These are phyloP conservation scores for Rhododendron williamsianum DNA, from an alignment of 148 eudicot species.

Conservation along the genomic window DNA sequence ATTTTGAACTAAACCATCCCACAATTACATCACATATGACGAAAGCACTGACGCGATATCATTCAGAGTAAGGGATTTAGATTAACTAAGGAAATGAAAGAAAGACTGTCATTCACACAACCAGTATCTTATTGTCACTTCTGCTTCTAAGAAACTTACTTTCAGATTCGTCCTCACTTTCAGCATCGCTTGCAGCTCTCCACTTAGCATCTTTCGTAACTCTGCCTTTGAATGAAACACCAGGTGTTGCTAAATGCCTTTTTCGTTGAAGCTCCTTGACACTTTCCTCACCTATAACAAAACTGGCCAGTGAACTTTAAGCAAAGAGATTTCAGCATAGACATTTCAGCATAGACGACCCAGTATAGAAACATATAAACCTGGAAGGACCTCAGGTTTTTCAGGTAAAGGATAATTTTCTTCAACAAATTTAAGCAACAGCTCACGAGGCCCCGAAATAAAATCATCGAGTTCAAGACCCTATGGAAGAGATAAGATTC, in stretches of 20 bases:
- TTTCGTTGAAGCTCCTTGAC: slow-evolving; percentile 67
- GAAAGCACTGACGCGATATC: neutral
- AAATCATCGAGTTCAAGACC: slow-evolving; percentile 96
- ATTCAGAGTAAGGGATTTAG: neutral
- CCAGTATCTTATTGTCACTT: neutral
- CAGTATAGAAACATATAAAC: slow-evolving; percentile 25
- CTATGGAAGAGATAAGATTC: slow-evolving; percentile 26
- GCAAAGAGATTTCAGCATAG: slow-evolving; percentile 10
- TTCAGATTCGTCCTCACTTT: slow-evolving; percentile 61
- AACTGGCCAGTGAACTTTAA: slow-evolving; percentile 8
- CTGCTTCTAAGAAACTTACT: slow-evolving; percentile 42
- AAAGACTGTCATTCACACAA: neutral
- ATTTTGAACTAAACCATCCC: neutral
- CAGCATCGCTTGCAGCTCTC: slow-evolving; percentile 70
- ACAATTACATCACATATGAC: neutral
- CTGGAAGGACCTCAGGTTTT: slow-evolving; percentile 77
- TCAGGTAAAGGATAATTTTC: slow-evolving; percentile 95
- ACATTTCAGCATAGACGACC: slow-evolving; percentile 10
- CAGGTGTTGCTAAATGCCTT: slow-evolving; percentile 61
- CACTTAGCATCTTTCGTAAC: slow-evolving; percentile 80
- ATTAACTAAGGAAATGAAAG: neutral
- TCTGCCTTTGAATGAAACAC: slow-evolving; percentile 79
- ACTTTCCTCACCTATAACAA: slow-evolving; percentile 54
- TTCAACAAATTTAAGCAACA: slow-evolving; percentile 92
- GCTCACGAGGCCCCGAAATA: slow-evolving; percentile 96